A percentile compares a stretch with the other conserved stretches of the same genome.
phyloP scores from a whole-genome alignment of 225 moss, liverwort and hornwort genomes.

The Polytrichum formosum region DNA sequence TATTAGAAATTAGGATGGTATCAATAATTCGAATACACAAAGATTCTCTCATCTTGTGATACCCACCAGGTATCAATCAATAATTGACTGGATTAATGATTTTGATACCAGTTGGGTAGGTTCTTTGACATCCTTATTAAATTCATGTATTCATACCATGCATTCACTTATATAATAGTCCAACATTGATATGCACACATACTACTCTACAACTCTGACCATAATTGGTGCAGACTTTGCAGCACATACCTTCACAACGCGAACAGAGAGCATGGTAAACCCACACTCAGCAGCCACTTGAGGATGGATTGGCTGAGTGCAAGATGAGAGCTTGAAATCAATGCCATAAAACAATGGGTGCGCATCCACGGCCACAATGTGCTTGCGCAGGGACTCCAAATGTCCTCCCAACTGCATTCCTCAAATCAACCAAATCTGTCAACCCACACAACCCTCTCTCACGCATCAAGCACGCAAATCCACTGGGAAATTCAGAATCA shows the following conservation, averaged over 20 bases:
- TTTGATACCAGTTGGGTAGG: too few species aligned
- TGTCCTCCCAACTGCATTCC: constrained; percentile 44
- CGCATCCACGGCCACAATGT: constrained; percentile 42
- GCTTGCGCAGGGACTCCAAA: constrained; percentile 39
- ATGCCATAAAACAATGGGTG: constrained; percentile 62
- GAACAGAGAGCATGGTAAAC: constrained; percentile 75
- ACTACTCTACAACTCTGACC: too few species aligned
- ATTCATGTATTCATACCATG: too few species aligned
- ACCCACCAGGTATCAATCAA: too few species aligned
- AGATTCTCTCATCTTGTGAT: too few species aligned
- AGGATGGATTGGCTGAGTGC: constrained; percentile 25
- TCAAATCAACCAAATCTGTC: not conserved
- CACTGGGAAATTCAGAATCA: not conserved
- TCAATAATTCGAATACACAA: too few species aligned
- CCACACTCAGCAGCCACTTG: constrained; percentile 64
- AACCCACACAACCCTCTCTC: not conserved
- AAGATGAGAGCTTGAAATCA: constrained; percentile 86
- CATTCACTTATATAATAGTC: too few species aligned
- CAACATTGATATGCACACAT: too few species aligned
- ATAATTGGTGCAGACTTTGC: not conserved
- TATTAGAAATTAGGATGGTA: too few species aligned
- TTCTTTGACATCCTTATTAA: too few species aligned
- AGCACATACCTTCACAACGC: constrained; percentile 52
- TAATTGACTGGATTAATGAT: too few species aligned
- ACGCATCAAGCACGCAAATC: too few species aligned